Evolutionary conservation across 768 basidiomycete species (phyloP).

Genomic region (Russula vinacea): DNA sequence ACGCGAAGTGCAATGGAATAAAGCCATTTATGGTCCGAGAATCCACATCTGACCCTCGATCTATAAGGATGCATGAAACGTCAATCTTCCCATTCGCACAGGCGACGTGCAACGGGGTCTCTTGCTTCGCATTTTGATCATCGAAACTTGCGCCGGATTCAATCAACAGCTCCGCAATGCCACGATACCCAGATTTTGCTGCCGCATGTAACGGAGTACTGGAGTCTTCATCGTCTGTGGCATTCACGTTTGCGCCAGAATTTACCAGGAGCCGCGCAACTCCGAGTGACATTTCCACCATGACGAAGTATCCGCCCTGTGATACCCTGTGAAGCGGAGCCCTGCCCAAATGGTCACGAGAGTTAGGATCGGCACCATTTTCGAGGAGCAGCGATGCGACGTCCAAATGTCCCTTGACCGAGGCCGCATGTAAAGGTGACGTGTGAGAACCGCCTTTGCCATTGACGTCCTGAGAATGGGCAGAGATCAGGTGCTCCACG

Average conservation of each 20-base stretch:
- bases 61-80: too few relatives aligned
- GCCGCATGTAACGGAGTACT: not conserved
- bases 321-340: not conserved
- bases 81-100: too few relatives aligned
- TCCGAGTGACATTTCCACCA: not conserved
- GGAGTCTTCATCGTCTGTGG: too few relatives aligned
- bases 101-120: too few relatives aligned
- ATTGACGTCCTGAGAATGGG: not conserved
- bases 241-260: not conserved
- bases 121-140: too few relatives aligned
- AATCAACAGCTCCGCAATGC: not conserved
- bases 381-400: not conserved
- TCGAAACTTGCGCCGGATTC: too few relatives aligned
- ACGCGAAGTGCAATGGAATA: too few relatives aligned
- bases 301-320: not conserved
- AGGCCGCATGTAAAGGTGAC: not conserved
- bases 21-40: slow-evolving; percentile 38
- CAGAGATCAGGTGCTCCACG: not conserved
- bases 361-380: not conserved
- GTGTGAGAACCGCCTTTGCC: not conserved
- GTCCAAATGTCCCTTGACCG: not conserved
- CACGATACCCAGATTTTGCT: not conserved
- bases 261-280: not conserved
- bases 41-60: slow-evolving; percentile 41
- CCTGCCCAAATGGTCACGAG: not conserved